phyloP scores from a whole-genome alignment of 2,329 filamentous ascomycete genomes.

The Furcasterigmium furcatum region DNA sequence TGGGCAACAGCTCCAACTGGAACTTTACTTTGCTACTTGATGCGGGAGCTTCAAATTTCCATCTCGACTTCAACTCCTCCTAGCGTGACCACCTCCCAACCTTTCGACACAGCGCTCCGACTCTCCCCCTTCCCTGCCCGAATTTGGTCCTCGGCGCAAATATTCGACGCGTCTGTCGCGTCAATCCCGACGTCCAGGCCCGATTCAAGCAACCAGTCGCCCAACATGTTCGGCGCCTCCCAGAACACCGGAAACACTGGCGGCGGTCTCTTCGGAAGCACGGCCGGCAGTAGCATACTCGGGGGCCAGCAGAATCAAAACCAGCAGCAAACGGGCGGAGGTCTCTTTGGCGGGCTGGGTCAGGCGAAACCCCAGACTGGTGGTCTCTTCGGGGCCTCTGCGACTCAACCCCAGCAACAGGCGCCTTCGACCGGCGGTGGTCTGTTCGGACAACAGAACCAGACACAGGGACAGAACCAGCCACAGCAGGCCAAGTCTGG shows the following conservation, averaged over 20 bases:
- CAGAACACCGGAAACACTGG: slow-evolving; percentile 13
- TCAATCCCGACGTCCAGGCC: neutral
- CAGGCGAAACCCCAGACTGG: slow-evolving; percentile 19
- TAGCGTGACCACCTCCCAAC: too few species aligned
- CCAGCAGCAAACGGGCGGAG: too few species aligned
- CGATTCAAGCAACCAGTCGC: slow-evolving; percentile 1
- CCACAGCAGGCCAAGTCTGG: slow-evolving; percentile 8
- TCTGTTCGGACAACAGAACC: slow-evolving; percentile 13
- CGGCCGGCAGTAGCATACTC: slow-evolving; percentile 17
- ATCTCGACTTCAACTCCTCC: too few species aligned
- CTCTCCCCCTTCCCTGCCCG: too few species aligned
- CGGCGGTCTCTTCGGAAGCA: slow-evolving; percentile 8
- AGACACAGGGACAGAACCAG: slow-evolving; percentile 9
- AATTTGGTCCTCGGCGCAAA: too few species aligned
- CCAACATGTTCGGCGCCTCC: slow-evolving; percentile 12
- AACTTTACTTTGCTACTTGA: too few species aligned
- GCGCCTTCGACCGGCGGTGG: slow-evolving; percentile 10
- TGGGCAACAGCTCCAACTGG: too few species aligned
- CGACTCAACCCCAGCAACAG: slow-evolving; percentile 11
- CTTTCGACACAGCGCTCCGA: too few species aligned
- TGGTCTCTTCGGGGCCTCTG: slow-evolving; percentile 26
- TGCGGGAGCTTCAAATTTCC: too few species aligned
- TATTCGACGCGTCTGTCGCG: too few species aligned
- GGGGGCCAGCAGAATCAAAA: slow-evolving; percentile 11
- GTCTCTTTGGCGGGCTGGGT: slow-evolving; percentile 5